These are phyloP conservation scores for Quercus variabilis DNA, from an alignment of 306 rosid species.

Conservation along the genomic window DNA sequence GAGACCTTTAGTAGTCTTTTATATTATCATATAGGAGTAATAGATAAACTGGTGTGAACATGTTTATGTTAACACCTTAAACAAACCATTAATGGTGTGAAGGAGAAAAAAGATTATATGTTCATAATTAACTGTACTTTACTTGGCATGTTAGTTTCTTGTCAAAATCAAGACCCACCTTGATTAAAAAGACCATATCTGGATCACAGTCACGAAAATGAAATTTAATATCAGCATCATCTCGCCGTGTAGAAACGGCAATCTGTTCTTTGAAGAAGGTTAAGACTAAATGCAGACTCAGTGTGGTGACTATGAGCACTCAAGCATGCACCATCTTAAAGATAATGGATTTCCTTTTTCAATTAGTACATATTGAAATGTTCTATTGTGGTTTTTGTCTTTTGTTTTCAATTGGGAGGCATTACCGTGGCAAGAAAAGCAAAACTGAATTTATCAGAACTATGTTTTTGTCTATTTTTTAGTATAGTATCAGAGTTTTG, in stretches of 20 bases:
- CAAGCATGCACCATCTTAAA: conserved; percentile 8
- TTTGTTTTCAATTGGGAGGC: not conserved
- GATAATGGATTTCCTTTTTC: not conserved
- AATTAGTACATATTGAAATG: not conserved
- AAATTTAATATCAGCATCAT: conserved; percentile 17
- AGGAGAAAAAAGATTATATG: not conserved
- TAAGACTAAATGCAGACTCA: conserved; percentile 15
- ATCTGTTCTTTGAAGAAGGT: conserved; percentile 16
- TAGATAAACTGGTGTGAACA: conserved; percentile 7
- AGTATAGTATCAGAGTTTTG: too few relatives aligned
- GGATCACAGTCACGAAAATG: conserved; percentile 29
- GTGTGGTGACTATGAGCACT: conserved; percentile 1
- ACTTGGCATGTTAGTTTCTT: conserved; percentile 38
- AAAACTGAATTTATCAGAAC: too few relatives aligned
- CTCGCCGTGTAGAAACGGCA: conserved; percentile 40
- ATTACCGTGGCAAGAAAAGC: too few relatives aligned
- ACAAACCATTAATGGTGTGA: not conserved
- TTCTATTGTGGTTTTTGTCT: not conserved
- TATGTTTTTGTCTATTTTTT: too few relatives aligned
- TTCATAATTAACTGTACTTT: conserved; percentile 17
- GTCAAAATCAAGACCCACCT: conserved; percentile 52
- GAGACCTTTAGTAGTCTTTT: conserved; percentile 19
- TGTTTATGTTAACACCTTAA: conserved; percentile 33
- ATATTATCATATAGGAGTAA: not conserved
- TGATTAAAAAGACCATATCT: conserved; percentile 26